phyloP scores from a whole-genome alignment of 495 filamentous ascomycete genomes.

The Aspergillus baeticus region DNA sequence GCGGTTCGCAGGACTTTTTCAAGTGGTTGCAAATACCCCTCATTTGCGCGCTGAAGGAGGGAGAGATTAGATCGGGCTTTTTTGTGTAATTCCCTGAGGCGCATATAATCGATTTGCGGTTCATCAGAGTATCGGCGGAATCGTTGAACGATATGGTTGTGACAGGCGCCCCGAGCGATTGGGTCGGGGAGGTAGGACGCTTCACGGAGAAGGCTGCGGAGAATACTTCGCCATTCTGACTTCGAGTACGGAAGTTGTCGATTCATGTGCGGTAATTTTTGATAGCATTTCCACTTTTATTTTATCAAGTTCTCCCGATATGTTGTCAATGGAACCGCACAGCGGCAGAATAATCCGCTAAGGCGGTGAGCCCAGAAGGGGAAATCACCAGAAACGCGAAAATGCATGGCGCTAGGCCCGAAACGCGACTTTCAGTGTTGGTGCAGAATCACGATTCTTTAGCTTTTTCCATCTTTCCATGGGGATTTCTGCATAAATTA shows the following conservation, averaged over 20 bases:
- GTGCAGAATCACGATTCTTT: neutral
- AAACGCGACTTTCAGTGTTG: conserved; percentile 25
- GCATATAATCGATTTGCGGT: conserved; percentile 4
- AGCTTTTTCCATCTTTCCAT: neutral
- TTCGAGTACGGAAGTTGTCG: neutral
- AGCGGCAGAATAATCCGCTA: neutral
- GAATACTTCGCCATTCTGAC: conserved; percentile 58
- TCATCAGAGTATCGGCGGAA: conserved; percentile 44
- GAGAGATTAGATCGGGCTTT: conserved; percentile 25
- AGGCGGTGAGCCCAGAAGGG: neutral
- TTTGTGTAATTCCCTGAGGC: conserved; percentile 22
- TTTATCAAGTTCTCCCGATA: too few relatives aligned
- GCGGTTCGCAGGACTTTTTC: conserved; percentile 61
- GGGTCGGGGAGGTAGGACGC: conserved; percentile 80
- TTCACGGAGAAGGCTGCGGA: conserved; percentile 80
- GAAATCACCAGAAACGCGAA: conserved; percentile 16
- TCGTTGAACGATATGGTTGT: conserved; percentile 53
- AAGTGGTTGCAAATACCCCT: conserved; percentile 62
- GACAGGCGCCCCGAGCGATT: conserved; percentile 59
- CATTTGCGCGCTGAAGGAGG: conserved; percentile 57
- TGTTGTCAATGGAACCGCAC: too few relatives aligned
- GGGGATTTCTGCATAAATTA: conserved; percentile 3
- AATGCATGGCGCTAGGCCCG: conserved; percentile 20
- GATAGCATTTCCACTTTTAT: neutral
- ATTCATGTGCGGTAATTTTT: neutral